Conservation (phyloP, 192 early-diverging fungal species). For the Entomortierella lignicola region DNA sequence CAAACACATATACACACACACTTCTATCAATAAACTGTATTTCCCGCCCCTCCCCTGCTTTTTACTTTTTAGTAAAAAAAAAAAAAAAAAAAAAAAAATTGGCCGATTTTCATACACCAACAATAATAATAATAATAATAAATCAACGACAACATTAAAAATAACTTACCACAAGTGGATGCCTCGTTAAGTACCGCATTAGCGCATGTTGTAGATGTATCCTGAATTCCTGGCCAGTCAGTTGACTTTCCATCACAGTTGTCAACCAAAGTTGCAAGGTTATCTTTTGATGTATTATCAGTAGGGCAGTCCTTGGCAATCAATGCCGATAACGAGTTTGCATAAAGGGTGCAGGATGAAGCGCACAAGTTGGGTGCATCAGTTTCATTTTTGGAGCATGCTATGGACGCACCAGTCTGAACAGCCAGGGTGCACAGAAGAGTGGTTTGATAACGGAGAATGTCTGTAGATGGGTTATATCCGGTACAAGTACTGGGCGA, state of each 20-base stretch:
- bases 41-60: not conserved
- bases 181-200: slow-evolving; percentile 23
- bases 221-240: not conserved
- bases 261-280: not conserved
- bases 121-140: not conserved
- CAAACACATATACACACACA: too few species aligned
- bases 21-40: too few species aligned
- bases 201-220: not conserved
- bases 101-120: too few species aligned
- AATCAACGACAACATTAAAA: not conserved
- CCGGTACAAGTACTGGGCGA: slow-evolving; percentile 11
- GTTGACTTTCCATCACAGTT: not conserved
- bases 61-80: not conserved
- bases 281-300: not conserved
- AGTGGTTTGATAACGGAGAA: slow-evolving; percentile 30
- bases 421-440: slow-evolving; percentile 19
- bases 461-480: not conserved
- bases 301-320: slow-evolving; percentile 6
- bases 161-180: slow-evolving; percentile 32
- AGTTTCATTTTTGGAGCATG: not conserved
- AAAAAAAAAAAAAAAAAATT: not conserved
- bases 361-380: slow-evolving; percentile 6
- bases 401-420: not conserved
- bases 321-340: not conserved
- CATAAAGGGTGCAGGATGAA: slow-evolving; percentile 19